A percentile compares a stretch with the other conserved stretches of the same genome.
phyloP scores from a whole-genome alignment of 1,284 basidiomycete genomes.

The Cutaneotrichosporon cutaneum region DNA sequence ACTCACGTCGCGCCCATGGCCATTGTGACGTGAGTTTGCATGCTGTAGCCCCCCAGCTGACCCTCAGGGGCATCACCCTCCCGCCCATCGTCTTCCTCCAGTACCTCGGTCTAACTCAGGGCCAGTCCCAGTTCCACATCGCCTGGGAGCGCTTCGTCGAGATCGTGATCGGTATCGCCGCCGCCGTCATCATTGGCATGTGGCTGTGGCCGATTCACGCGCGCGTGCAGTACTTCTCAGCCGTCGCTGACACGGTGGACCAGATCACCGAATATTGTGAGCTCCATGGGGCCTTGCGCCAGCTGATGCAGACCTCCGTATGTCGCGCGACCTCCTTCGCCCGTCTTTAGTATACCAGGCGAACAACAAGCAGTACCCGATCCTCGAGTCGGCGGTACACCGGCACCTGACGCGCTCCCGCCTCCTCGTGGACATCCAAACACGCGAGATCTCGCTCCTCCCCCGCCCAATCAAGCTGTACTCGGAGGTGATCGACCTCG shows the following conservation, averaged over 20 bases:
- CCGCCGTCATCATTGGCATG: conserved; percentile 47
- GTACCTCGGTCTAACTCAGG: conserved; percentile 38
- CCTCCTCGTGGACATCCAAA: conserved; percentile 44
- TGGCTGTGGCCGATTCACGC: conserved; percentile 52
- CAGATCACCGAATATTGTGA: conserved; percentile 48
- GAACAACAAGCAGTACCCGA: conserved; percentile 39
- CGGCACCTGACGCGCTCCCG: conserved; percentile 39
- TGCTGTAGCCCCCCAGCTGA: background rate
- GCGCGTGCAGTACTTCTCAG: conserved; percentile 49
- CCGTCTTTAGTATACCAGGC: conserved; percentile 45
- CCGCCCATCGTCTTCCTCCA: conserved; percentile 54
- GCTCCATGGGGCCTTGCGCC: conserved; percentile 20
- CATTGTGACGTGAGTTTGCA: conserved; percentile 47
- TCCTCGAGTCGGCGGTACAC: conserved; percentile 35
- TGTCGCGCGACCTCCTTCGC: conserved; percentile 48
- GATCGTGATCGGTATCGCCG: conserved; percentile 51
- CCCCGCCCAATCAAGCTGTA: conserved; percentile 54
- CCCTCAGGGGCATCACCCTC: conserved; percentile 49
- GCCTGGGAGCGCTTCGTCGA: conserved; percentile 49
- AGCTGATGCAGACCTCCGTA: conserved; percentile 37
- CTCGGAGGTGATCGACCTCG: conserved; percentile 49
- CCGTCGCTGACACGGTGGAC: conserved; percentile 45
- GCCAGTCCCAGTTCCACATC: conserved; percentile 34
- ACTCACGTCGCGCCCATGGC: conserved; percentile 47
- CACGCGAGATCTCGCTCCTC: conserved; percentile 54